These are phyloP conservation scores for Platanthera zijinensis DNA, from an alignment of 106 monocot genomes.

Conservation along the genomic window DNA sequence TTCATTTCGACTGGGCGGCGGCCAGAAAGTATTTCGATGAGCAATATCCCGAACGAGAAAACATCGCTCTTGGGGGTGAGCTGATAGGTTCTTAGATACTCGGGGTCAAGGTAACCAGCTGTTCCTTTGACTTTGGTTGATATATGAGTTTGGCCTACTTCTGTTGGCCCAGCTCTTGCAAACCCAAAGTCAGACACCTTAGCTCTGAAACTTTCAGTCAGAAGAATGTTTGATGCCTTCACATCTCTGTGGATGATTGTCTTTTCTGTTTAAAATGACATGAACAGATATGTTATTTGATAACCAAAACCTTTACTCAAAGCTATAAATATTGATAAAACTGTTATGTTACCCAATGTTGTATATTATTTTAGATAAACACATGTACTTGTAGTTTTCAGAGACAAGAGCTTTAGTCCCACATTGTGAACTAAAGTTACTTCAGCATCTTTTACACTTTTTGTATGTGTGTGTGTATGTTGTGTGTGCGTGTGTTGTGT, in stretches of 20 bases:
- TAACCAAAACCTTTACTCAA: too few relatives aligned
- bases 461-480: too few relatives aligned
- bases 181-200: constrained; percentile 88
- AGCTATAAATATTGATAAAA: too few relatives aligned
- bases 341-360: too few relatives aligned
- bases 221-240: constrained; percentile 79
- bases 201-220: constrained; percentile 64
- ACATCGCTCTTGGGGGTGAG: constrained; percentile 88
- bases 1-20: constrained; percentile 69
- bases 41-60: constrained; percentile 75
- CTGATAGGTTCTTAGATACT: constrained; percentile 58
- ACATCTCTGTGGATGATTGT: constrained; percentile 84
- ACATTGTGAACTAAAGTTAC: too few relatives aligned
- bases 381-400: too few relatives aligned
- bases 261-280: constrained; percentile 37
- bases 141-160: constrained; percentile 62
- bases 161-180: constrained; percentile 56
- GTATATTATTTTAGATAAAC: too few relatives aligned
- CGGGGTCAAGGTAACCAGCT: constrained; percentile 86
- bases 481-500: too few relatives aligned
- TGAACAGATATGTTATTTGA: neutral
- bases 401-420: too few relatives aligned
- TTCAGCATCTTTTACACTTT: too few relatives aligned
- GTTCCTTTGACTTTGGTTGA: constrained; percentile 82
- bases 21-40: constrained; percentile 76